Conservation (phyloP, 2,329 filamentous ascomycete genomes). For the Phoma sp. region DNA sequence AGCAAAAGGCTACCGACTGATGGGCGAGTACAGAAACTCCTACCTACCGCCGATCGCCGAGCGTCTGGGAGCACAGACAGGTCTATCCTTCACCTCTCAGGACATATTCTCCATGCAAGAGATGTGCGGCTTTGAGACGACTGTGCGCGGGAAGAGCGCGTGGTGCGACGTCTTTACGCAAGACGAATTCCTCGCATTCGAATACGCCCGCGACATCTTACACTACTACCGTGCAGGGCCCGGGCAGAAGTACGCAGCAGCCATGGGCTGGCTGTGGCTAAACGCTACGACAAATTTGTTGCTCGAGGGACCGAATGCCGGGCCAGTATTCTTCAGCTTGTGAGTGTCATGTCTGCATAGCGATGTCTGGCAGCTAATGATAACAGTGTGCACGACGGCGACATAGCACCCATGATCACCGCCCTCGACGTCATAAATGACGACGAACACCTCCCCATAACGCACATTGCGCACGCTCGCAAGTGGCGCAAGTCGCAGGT, state of each 20-base stretch:
- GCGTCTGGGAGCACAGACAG: constrained; percentile 53
- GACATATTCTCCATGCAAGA: constrained; percentile 67
- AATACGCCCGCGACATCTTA: constrained; percentile 64
- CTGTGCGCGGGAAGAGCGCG: constrained; percentile 59
- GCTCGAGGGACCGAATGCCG: constrained; percentile 49
- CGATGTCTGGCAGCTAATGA: not conserved
- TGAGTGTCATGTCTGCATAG: constrained; percentile 31
- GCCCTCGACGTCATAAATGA: constrained; percentile 59
- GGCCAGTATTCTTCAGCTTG: constrained; percentile 64
- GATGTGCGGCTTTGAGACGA: constrained; percentile 66
- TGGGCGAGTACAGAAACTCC: constrained; percentile 54
- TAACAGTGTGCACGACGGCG: constrained; percentile 61
- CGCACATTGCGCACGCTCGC: constrained; percentile 53
- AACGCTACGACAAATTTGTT: constrained; percentile 62
- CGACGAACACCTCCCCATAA: constrained; percentile 54
- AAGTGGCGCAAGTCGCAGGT: constrained; percentile 63
- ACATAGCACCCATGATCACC: constrained; percentile 62
- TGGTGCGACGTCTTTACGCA: constrained; percentile 65
- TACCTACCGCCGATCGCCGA: constrained; percentile 57
- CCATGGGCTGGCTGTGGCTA: constrained; percentile 65
- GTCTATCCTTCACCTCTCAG: constrained; percentile 51
- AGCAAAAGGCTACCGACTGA: constrained; percentile 57
- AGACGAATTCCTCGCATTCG: constrained; percentile 62
- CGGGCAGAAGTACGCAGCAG: constrained; percentile 60
- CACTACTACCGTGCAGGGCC: constrained; percentile 66